phyloP scores from a whole-genome alignment of 2,329 filamentous ascomycete genomes.

The Sclerotinia sclerotiorum region DNA sequence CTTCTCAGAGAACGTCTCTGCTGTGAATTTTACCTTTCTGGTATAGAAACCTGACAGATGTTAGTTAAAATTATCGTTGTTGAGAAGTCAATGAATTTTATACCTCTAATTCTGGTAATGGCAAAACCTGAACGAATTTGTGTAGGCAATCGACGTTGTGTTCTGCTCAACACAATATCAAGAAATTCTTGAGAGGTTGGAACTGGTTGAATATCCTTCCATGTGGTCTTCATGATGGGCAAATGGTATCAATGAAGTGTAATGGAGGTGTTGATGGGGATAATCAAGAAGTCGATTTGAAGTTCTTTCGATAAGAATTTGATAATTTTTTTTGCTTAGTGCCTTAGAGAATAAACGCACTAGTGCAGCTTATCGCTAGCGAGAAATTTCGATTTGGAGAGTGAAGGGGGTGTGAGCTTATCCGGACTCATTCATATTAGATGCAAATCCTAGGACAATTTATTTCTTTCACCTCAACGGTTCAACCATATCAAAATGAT shows the following conservation, averaged over 20 bases:
- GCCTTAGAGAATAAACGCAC: constrained; percentile 18
- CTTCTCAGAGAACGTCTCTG: constrained; percentile 96
- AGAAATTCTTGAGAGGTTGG: constrained; percentile 94
- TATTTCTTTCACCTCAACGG: not conserved
- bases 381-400: not conserved
- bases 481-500: too few species aligned
- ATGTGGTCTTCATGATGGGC: constrained; percentile 59
- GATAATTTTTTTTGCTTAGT: constrained; percentile 23
- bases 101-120: constrained; percentile 82
- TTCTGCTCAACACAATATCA: constrained; percentile 93
- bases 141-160: constrained; percentile 87
- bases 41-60: constrained; percentile 79
- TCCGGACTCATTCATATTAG: not conserved
- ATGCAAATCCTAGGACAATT: not conserved
- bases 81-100: constrained; percentile 22
- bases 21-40: constrained; percentile 96
- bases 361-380: constrained; percentile 26
- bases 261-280: constrained; percentile 11
- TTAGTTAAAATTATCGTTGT: constrained; percentile 21
- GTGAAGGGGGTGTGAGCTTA: not conserved
- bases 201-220: constrained; percentile 81
- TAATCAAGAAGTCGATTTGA: constrained; percentile 22
- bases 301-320: constrained; percentile 25
- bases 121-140: constrained; percentile 96
- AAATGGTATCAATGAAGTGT: constrained; percentile 22